Conservation (phyloP, 2,329 filamentous ascomycete genomes). For the Diaporthe sp. region DNA sequence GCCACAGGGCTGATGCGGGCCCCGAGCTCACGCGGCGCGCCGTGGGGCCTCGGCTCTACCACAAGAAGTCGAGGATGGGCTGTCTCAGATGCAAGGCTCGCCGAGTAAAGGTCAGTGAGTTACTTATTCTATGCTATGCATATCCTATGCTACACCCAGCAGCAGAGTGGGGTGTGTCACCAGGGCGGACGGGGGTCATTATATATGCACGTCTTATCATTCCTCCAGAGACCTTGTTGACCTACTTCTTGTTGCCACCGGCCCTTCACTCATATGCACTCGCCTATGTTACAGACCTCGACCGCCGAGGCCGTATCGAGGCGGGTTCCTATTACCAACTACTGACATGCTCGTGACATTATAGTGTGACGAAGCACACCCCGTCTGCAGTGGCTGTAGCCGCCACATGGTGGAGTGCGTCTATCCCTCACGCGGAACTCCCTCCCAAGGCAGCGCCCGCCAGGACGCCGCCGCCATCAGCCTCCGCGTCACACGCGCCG, state of each 20-base stretch:
- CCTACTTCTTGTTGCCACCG: not conserved
- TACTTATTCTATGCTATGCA: not conserved
- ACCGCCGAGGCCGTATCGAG: not conserved
- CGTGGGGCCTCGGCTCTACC: slow-evolving; percentile 48
- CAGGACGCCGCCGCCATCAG: not conserved
- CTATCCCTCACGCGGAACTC: slow-evolving; percentile 36
- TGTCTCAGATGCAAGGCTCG: slow-evolving; percentile 50
- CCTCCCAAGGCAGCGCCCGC: not conserved
- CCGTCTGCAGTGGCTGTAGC: slow-evolving; percentile 46
- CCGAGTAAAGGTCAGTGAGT: slow-evolving; percentile 49
- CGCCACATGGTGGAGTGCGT: slow-evolving; percentile 46
- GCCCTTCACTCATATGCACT: not conserved
- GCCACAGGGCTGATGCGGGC: not conserved
- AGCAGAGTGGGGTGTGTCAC: not conserved
- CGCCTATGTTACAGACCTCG: not conserved
- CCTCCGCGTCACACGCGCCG: slow-evolving; percentile 34
- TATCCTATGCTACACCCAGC: not conserved
- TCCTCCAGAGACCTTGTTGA: not conserved
- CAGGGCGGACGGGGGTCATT: not conserved
- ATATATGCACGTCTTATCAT: slow-evolving; percentile 4
- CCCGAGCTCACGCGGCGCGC: slow-evolving; percentile 25
- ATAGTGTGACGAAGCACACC: slow-evolving; percentile 47
- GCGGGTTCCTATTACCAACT: not conserved
- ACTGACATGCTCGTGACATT: not conserved
- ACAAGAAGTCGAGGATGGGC: slow-evolving; percentile 51